phyloP scores from a whole-genome alignment of 176 grass and related monocot species.

The Coix lacrymajobi region DNA sequence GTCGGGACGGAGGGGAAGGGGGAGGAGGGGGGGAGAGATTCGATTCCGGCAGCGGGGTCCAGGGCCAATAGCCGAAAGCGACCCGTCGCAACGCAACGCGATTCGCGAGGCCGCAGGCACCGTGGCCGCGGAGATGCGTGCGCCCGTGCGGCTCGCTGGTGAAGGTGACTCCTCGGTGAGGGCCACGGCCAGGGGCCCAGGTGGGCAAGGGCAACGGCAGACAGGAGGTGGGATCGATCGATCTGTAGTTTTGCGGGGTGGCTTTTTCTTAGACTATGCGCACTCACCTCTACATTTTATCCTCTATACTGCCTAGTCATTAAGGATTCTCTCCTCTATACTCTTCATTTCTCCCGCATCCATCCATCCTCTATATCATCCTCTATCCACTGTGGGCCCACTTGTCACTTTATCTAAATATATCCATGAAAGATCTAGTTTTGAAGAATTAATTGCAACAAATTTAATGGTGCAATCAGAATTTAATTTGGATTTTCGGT shows the following conservation, averaged over 20 bases:
- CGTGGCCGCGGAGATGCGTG: constrained; percentile 27
- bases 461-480: too few species aligned
- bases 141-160: constrained; percentile 13
- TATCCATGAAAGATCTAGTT: too few species aligned
- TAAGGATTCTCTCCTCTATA: too few species aligned
- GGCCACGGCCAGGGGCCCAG: neutral
- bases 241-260: constrained; percentile 28
- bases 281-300: too few species aligned
- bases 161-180: neutral
- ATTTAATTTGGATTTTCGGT: too few species aligned
- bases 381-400: too few species aligned
- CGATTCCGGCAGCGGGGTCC: constrained; percentile 37
- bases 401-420: too few species aligned
- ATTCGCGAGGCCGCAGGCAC: neutral
- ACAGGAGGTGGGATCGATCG: neutral
- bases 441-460: too few species aligned
- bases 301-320: too few species aligned
- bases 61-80: constrained; percentile 6
- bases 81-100: neutral
- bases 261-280: too few species aligned
- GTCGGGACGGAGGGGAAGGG: neutral
- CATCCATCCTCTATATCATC: too few species aligned
- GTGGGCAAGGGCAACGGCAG: neutral
- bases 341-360: too few species aligned
- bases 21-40: neutral